Percentiles rank a stretch among this genome's conserved stretches.
phyloP scores from a whole-genome alignment of 164 flowering plant genomes.

The Vitis riparia region DNA sequence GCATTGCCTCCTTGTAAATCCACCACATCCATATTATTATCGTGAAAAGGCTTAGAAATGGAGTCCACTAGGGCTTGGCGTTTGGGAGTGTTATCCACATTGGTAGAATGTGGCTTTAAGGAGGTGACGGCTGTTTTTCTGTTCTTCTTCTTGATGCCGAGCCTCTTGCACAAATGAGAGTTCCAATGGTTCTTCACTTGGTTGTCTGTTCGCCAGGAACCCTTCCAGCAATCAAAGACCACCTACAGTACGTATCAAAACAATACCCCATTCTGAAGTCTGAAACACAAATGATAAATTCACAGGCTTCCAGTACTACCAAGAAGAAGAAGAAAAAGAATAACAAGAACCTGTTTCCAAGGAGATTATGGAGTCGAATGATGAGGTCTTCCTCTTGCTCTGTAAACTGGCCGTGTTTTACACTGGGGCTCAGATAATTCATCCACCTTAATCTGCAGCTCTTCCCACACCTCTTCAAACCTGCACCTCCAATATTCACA shows the following conservation, averaged over 20 bases:
- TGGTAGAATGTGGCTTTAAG: not conserved
- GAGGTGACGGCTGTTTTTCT: not conserved
- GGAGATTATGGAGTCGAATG: conserved; percentile 29
- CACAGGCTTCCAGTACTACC: not conserved
- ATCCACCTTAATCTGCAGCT: conserved; percentile 30
- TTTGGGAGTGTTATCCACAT: not conserved
- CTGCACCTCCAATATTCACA: conserved; percentile 2
- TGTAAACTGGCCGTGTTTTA: conserved; percentile 23
- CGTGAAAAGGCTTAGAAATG: no score
- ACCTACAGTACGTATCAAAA: conserved; percentile 4
- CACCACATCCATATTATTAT: no score
- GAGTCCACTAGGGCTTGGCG: no score
- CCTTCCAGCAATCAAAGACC: conserved; percentile 23
- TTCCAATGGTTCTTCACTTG: conserved; percentile 29
- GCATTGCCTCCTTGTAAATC: no score
- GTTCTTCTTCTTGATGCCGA: conserved; percentile 11
- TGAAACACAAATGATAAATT: not conserved
- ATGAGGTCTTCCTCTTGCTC: conserved; percentile 33
- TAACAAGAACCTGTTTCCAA: conserved; percentile 27
- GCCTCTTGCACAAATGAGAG: conserved; percentile 22
- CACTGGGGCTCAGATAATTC: conserved; percentile 29
- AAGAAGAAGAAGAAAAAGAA: not conserved
- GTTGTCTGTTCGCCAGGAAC: conserved; percentile 27
- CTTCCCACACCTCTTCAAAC: conserved; percentile 24
- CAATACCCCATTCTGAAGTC: not conserved